A percentile compares a stretch with the other conserved stretches of the same genome.
Evolutionary conservation across 805 yeast species (phyloP).

Genomic region (Phaffomyces antillensis): DNA sequence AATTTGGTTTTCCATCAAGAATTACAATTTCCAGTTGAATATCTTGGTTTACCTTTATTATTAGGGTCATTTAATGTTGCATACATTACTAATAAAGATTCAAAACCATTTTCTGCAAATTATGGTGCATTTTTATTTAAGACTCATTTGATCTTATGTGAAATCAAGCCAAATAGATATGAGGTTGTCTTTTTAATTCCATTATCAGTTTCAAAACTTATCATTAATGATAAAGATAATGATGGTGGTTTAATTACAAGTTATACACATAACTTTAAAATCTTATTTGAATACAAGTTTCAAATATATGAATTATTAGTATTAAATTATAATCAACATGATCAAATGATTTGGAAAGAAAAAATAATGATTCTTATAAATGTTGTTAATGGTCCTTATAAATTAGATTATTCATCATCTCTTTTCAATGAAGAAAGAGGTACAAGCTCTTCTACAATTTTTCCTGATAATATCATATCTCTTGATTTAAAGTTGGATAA

Average conservation of each 20-base stretch:
- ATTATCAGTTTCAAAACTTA: slow-evolving; percentile 27
- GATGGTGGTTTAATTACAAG: slow-evolving; percentile 27
- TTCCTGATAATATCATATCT: slow-evolving; percentile 15
- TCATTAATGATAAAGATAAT: slow-evolving; percentile 18
- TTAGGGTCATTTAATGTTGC: slow-evolving; percentile 35
- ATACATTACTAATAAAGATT: slow-evolving; percentile 29
- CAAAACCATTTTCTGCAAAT: slow-evolving; percentile 5
- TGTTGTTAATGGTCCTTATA: slow-evolving; percentile 28
- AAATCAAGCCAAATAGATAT: slow-evolving; percentile 19
- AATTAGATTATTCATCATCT: slow-evolving; percentile 24
- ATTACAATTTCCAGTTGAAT: slow-evolving; percentile 32
- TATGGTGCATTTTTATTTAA: slow-evolving; percentile 40
- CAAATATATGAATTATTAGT: slow-evolving; percentile 39
- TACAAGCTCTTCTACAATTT: slow-evolving; percentile 15
- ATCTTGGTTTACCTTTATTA: slow-evolving; percentile 39
- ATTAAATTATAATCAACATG: slow-evolving; percentile 26
- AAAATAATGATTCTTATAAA: slow-evolving; percentile 24
- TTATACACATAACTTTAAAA: slow-evolving; percentile 31
- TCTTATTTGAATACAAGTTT: slow-evolving; percentile 38
- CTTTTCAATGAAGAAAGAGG: slow-evolving; percentile 18
- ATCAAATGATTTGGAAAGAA: slow-evolving; percentile 36
- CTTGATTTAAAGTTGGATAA: slow-evolving; percentile 20
- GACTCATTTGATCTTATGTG: slow-evolving; percentile 38
- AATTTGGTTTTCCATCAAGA: slow-evolving; percentile 10
- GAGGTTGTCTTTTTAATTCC: slow-evolving; percentile 44